Evolutionary conservation across 2,329 filamentous ascomycete species (phyloP).

Genomic region (Alternaria longipes): DNA sequence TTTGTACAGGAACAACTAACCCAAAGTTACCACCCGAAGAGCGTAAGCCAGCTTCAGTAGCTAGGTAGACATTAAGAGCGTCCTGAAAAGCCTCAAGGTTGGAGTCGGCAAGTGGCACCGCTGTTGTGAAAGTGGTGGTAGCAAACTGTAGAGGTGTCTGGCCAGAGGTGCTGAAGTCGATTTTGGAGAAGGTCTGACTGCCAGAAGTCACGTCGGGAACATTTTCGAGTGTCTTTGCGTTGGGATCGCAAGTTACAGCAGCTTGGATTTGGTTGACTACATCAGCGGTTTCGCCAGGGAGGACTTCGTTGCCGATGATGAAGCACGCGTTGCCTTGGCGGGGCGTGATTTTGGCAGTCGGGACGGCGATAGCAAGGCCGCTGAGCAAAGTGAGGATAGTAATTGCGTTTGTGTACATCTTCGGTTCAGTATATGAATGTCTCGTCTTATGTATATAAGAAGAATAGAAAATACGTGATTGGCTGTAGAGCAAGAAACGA

Average conservation of each 20-base stretch:
- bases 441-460: neutral
- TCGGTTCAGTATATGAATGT: neutral
- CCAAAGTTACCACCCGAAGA: conserved; percentile 62
- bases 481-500: conserved; percentile 9
- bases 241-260: conserved; percentile 61
- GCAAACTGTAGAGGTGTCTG: conserved; percentile 64
- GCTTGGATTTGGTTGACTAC: conserved; percentile 55
- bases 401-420: conserved; percentile 30
- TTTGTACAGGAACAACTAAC: too few relatives aligned
- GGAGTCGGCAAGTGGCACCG: conserved; percentile 58
- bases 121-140: conserved; percentile 63
- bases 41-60: conserved; percentile 67
- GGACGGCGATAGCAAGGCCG: conserved; percentile 25
- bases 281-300: conserved; percentile 62
- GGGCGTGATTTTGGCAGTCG: conserved; percentile 16
- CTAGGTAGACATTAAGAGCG: conserved; percentile 65
- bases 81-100: conserved; percentile 64
- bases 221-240: conserved; percentile 59
- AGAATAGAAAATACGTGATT: conserved; percentile 2
- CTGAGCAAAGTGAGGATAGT: conserved; percentile 24
- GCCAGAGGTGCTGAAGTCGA: conserved; percentile 65
- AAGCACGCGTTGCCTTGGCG: conserved; percentile 59
- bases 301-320: conserved; percentile 60
- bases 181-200: conserved; percentile 60
- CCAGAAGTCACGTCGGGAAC: conserved; percentile 67